Base-by-base conservation (phyloP, 225 moss, liverwort and hornwort species). In the Marchantia polymorpha region DNA sequence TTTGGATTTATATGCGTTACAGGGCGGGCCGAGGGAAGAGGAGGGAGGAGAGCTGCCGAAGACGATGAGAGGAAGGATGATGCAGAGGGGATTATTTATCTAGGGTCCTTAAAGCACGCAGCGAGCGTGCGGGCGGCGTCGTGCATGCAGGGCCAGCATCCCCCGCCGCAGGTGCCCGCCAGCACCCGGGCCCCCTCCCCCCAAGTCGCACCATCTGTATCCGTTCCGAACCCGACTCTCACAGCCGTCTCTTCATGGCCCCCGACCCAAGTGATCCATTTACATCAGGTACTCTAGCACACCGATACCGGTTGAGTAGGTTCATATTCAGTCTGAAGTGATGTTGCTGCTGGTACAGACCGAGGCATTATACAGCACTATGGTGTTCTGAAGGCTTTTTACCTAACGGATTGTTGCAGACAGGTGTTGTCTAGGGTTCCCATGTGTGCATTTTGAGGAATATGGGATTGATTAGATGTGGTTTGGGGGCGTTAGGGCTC, bases 81-180 rank as follows among this genome's bases (percentile, higher is more conserved):
- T 58, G 46, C 26, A 54, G 73, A 75, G 75, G 75, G 29, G 59
- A 56, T 30, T 75, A 75, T 75, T 75, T 75, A 75, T 75, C 75
- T 75, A 75, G 75, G 75, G 75, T 75, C 75, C 75, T 75, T 75
- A 75, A 75, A 75, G 74, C 74, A 67, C 67, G 75, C 75, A 69
- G 17, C 17, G 17, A 75, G 75, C 58, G 77, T 31, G 77, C 77
- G 77, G 31, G 77, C 64, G 76, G 77, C 64, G 47, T 64, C 77
- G 77, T 77, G 77, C 77, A 64, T 77, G 77, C 77, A 77, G 77
- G 77, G 61, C 77, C 61, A 77, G 77, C 77, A 77, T 64, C 77
- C 77, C 77, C 77, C 77, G 77, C 77, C 61, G 77, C 77, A 77
- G 77, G 77, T 77, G 77, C 77, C 63, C 77, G 75, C 75, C 75